Evolutionary conservation across 2,329 filamentous ascomycete genomes (phyloP).

Genomic region (Sphaerulina vaccinii): DNA sequence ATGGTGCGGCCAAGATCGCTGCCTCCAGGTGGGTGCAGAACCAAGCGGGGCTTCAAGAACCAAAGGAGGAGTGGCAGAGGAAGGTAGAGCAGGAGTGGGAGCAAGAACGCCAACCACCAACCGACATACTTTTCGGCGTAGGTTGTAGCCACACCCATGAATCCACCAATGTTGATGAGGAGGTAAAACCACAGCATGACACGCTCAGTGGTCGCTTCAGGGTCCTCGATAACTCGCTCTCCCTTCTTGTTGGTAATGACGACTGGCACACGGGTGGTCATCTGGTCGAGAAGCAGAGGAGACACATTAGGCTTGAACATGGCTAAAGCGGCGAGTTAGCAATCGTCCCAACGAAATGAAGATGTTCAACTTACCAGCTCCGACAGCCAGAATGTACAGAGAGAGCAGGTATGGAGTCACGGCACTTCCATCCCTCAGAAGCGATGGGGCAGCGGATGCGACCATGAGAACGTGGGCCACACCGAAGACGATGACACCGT

Average conservation of each 20-base stretch:
- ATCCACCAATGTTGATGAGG: conserved; percentile 64
- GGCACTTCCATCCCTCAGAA: conserved; percentile 38
- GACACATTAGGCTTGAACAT: conserved; percentile 73
- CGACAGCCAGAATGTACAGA: conserved; percentile 43
- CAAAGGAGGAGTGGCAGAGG: conserved; percentile 38
- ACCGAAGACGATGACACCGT: conserved; percentile 43
- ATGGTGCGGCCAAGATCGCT: conserved; percentile 29
- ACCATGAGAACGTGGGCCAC: conserved; percentile 39
- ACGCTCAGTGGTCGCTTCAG: conserved; percentile 46
- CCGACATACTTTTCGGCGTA: conserved; percentile 65
- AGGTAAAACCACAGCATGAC: conserved; percentile 65
- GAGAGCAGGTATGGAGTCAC: conserved; percentile 43
- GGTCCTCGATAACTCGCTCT: conserved; percentile 49
- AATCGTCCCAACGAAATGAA: conserved; percentile 39
- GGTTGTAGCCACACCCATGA: conserved; percentile 23
- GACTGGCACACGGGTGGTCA: conserved; percentile 40
- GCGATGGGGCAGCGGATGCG: conserved; percentile 24
- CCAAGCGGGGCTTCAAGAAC: conserved; percentile 32
- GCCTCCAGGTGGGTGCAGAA: conserved; percentile 29
- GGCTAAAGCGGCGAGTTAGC: conserved; percentile 4
- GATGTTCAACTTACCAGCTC: conserved; percentile 51
- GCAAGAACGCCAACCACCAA: conserved; percentile 64
- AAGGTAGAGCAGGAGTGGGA: conserved; percentile 63
- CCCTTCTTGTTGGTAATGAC: conserved; percentile 43
- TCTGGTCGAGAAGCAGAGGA: conserved; percentile 50